A percentile compares a stretch with the other conserved stretches of the same genome.
Conservation (phyloP, 345 rosid species). For the Populus deltoides region DNA sequence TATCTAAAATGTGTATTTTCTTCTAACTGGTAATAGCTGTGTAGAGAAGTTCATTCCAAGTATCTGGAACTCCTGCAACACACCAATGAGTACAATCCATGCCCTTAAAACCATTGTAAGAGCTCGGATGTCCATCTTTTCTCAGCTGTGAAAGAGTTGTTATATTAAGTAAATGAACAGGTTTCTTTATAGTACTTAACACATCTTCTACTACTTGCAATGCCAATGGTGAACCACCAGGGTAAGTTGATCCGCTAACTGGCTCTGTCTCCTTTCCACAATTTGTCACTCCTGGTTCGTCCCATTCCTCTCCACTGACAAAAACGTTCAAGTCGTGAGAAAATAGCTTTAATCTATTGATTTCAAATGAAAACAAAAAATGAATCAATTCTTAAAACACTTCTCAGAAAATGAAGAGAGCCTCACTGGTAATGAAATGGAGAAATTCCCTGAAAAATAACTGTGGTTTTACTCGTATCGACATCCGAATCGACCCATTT, state of each 20-base stretch:
- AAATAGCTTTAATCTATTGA: neutral
- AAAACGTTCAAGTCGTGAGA: neutral
- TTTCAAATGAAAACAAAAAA: neutral
- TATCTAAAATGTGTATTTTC: neutral
- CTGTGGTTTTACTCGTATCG: slow-evolving; percentile 51
- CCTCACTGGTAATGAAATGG: slow-evolving; percentile 76
- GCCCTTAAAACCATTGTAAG: slow-evolving; percentile 44
- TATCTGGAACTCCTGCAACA: slow-evolving; percentile 57
- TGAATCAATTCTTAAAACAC: neutral
- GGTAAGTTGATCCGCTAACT: slow-evolving; percentile 38
- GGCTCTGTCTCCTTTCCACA: slow-evolving; percentile 47
- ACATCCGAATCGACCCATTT: slow-evolving; percentile 80
- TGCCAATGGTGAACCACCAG: slow-evolving; percentile 40
- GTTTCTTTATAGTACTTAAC: slow-evolving; percentile 36
- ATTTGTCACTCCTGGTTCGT: slow-evolving; percentile 47
- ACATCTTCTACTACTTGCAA: slow-evolving; percentile 39
- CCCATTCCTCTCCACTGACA: slow-evolving; percentile 55
- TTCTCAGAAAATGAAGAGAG: neutral
- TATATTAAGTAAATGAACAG: slow-evolving; percentile 55
- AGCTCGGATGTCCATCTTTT: slow-evolving; percentile 66
- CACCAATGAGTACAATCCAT: slow-evolving; percentile 88
- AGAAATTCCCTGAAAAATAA: slow-evolving; percentile 77
- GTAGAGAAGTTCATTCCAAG: slow-evolving; percentile 61
- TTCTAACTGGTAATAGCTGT: slow-evolving; percentile 28
- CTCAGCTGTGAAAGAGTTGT: slow-evolving; percentile 64